Evolutionary conservation across 2,329 filamentous ascomycete species (phyloP), one percentile per base, ranked within the genome.

Genomic region (Fusarium pseudocircinatum): DNA sequence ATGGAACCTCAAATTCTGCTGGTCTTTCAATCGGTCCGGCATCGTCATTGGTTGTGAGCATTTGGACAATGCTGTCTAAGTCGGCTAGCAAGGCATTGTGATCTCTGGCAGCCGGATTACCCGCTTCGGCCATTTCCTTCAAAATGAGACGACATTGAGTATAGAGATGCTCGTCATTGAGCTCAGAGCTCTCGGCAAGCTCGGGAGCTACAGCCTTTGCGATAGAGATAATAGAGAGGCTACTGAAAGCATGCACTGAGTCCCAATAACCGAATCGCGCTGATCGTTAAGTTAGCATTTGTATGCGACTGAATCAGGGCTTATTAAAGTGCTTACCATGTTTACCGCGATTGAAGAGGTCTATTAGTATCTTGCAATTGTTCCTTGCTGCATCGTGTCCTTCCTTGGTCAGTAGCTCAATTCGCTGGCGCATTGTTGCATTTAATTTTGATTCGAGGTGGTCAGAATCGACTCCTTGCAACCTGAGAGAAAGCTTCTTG

Each of bases 281-380:
- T 36, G 14, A 5, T 16, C 2, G 11, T 1, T 11, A n/a, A 15
- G 11, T 18, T 18, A 28, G 26, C 14, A 40, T 54, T 28, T 3
- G 14, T 3, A 15, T 20, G 16, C 7, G n/a, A 24, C 2, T 3
- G 30, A 6, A 15, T 4, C 16, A 20, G 2, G n/a, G 16, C 13
- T 8, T 32, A 4, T 8, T 36, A 14, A 24, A 34, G 2, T 24
- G 10, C 30, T 18, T 13, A 18, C 10, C n/a, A 22, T 46, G 30
- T 7, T 57, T 57, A 4, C 39, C 14, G 6, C 39, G 54, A 20
- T 57, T 28, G 2, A 36, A 57, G 14, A 58, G 30, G 2, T 47
- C 30, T 2, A 28, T 47, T 0, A 58, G 39, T 20, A 58, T 47
- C 14, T 58, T 58, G 18, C 20, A 36, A 6, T 58, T 58, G 2